These are phyloP conservation scores for Manihot esculenta DNA, from an alignment of 441 rosid species.

Conservation along the genomic window DNA sequence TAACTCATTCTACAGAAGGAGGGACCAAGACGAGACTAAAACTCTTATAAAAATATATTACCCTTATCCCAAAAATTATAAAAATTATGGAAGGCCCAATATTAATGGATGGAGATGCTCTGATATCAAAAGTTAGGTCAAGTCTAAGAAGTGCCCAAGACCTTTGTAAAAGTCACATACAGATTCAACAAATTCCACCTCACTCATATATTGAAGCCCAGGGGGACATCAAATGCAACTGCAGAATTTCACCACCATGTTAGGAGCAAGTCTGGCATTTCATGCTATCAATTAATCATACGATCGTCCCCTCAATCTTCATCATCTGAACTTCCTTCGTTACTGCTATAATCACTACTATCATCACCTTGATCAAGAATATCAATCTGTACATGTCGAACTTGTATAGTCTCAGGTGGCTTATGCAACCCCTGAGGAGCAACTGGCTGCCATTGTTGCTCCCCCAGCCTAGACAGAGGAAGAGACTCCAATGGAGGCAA, in stretches of 20 bases:
- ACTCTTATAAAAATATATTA: no score
- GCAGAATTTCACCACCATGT: background rate
- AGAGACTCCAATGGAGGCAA: slow-evolving; percentile 64
- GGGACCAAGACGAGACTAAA: no score
- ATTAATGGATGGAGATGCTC: no score
- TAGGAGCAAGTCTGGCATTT: background rate
- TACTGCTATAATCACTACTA: slow-evolving; percentile 75
- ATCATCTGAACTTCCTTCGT: slow-evolving; percentile 78
- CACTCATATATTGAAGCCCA: background rate
- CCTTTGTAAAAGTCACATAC: no score
- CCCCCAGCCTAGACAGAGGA: slow-evolving; percentile 48
- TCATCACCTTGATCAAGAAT: slow-evolving; percentile 73
- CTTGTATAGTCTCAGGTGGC: slow-evolving; percentile 73
- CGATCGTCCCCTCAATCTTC: slow-evolving; percentile 41
- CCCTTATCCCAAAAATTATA: no score
- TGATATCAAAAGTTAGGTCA: no score
- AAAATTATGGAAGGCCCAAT: no score
- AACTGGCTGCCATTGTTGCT: slow-evolving; percentile 44
- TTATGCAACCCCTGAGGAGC: slow-evolving; percentile 52
- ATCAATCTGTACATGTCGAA: slow-evolving; percentile 80
- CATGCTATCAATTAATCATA: background rate
- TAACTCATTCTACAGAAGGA: no score
- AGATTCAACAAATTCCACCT: no score
- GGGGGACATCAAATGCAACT: background rate
- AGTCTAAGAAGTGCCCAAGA: no score